A percentile compares a stretch with the other conserved stretches of the same genome.
Evolutionary conservation across 2,329 filamentous ascomycete genomes (phyloP).

Genomic region (Knoxdaviesia proteae): DNA sequence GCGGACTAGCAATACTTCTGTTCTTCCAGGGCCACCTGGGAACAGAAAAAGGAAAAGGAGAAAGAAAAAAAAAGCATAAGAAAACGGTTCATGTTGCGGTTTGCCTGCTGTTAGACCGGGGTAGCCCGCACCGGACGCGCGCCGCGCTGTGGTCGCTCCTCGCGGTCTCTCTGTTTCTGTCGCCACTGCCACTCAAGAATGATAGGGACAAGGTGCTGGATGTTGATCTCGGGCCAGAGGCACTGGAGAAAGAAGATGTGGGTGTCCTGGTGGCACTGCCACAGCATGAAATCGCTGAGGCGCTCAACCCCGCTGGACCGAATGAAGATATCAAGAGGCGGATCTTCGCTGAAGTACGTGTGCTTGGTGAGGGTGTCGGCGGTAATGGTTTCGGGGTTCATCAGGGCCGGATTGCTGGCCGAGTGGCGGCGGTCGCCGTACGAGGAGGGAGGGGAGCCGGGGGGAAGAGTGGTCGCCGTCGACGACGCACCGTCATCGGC

Average conservation of each 20-base stretch:
- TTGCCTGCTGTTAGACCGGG: no score
- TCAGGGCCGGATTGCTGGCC: slow-evolving; percentile 19
- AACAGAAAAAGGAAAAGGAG: neutral
- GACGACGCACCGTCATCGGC: slow-evolving; percentile 34
- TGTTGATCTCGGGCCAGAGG: slow-evolving; percentile 87
- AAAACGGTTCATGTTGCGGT: no score
- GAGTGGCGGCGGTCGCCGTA: slow-evolving; percentile 11
- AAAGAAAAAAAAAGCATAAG: neutral
- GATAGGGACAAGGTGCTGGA: slow-evolving; percentile 84
- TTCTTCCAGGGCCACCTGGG: neutral
- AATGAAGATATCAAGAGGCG: slow-evolving; percentile 76
- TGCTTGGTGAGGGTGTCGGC: slow-evolving; percentile 63
- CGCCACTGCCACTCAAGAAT: slow-evolving; percentile 73
- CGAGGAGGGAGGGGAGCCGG: slow-evolving; percentile 24
- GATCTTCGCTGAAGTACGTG: slow-evolving; percentile 70
- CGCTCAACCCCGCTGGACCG: slow-evolving; percentile 84
- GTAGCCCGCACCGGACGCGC: no score
- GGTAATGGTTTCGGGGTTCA: slow-evolving; percentile 74
- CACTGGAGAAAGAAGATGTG: slow-evolving; percentile 84
- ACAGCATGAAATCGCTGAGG: slow-evolving; percentile 94
- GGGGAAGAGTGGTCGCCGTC: slow-evolving; percentile 37
- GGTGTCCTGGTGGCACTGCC: slow-evolving; percentile 88
- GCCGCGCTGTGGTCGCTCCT: slow-evolving; percentile 16
- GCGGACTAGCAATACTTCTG: no score
- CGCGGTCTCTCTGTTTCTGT: slow-evolving; percentile 33